These are phyloP conservation scores for Blastomyces silverae DNA, from an alignment of 2,329 filamentous ascomycete species.

Conservation along the genomic window DNA sequence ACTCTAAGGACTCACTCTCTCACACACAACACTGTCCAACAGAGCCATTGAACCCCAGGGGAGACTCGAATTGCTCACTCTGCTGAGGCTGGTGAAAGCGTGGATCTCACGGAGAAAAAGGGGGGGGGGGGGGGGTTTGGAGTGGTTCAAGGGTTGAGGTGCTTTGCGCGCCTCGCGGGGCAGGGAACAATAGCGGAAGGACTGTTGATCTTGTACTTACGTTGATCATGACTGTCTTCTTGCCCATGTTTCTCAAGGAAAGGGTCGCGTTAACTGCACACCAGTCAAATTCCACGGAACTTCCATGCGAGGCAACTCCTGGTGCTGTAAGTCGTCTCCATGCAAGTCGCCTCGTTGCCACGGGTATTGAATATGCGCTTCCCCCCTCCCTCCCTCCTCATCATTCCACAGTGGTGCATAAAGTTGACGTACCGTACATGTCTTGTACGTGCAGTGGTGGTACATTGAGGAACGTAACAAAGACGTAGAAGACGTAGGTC, in stretches of 20 bases:
- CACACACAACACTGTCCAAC: too few species aligned
- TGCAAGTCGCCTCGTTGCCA: background rate
- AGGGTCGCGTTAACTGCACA: conserved; percentile 87
- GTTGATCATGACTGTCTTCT: conserved; percentile 92
- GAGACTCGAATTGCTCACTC: too few species aligned
- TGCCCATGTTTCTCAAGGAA: conserved; percentile 74
- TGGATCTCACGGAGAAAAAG: background rate
- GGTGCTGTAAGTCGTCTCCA: background rate
- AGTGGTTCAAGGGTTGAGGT: background rate
- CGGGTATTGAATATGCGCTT: background rate
- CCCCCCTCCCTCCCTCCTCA: too few species aligned
- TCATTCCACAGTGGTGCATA: background rate
- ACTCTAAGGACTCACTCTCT: too few species aligned
- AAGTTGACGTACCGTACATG: background rate
- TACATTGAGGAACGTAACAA: background rate
- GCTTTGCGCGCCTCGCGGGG: background rate
- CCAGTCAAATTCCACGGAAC: conserved; percentile 98
- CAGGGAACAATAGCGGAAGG: background rate
- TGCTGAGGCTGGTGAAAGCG: too few species aligned
- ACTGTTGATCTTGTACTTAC: background rate
- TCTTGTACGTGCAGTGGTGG: background rate
- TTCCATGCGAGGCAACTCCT: conserved; percentile 47
- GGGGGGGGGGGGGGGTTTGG: too few species aligned
- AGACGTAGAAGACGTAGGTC: background rate
- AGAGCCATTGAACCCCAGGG: background rate